Evolutionary conservation across 2,329 filamentous ascomycete species (phyloP).

Genomic region (Neoarthrinium moseri): DNA sequence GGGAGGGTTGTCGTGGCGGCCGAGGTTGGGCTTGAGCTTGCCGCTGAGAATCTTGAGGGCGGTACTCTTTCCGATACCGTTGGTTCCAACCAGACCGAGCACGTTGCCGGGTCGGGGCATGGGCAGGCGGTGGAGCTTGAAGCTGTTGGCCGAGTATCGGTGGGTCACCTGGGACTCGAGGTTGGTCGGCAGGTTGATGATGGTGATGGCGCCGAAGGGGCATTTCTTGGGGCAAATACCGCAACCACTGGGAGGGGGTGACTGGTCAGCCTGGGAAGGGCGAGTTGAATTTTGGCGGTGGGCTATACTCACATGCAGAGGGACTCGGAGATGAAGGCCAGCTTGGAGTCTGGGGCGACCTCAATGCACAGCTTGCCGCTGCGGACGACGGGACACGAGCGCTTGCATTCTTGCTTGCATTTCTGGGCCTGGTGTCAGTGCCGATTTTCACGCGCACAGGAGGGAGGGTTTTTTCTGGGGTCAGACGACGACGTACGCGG

Average conservation of each 20-base stretch:
- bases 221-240: conserved; percentile 99
- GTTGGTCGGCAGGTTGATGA: conserved; percentile 99
- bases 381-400: conserved; percentile 94
- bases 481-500: conserved; percentile 55
- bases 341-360: conserved; percentile 82
- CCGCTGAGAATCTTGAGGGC: conserved; percentile 97
- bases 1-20: conserved; percentile 90
- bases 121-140: conserved; percentile 96
- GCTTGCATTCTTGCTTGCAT: conserved; percentile 99
- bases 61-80: conserved; percentile 99
- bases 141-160: conserved; percentile 98
- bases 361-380: conserved; percentile 98
- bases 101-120: conserved; percentile 96
- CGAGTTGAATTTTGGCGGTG: not conserved
- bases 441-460: not conserved
- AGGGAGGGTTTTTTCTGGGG: not conserved
- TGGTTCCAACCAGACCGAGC: conserved; percentile 78
- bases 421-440: conserved; percentile 56
- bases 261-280: no score
- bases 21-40: conserved; percentile 97
- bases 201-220: conserved; percentile 97
- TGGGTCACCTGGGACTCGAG: conserved; percentile 98
- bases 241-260: conserved; percentile 76
- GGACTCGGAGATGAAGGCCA: conserved; percentile 96
- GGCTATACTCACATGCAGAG: conserved; percentile 75